phyloP scores from a whole-genome alignment of 2,329 filamentous ascomycete genomes.

The Fusarium falciforme region DNA sequence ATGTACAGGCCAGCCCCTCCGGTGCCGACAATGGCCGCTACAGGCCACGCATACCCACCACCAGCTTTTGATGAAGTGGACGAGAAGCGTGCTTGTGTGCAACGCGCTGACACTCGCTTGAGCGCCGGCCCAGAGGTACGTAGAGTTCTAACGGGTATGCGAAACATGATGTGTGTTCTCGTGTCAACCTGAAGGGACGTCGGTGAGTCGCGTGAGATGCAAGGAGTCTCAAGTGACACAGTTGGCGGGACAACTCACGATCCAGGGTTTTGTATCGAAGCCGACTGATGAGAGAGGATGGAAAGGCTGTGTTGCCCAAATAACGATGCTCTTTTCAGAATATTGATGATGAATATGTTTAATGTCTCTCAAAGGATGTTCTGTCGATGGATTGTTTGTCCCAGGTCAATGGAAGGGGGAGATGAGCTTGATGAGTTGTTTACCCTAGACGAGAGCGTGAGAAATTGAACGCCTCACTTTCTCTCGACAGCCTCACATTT shows the following conservation, averaged over 20 bases:
- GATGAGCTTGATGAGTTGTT: neutral
- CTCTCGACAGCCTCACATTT: neutral
- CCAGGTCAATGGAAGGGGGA: neutral
- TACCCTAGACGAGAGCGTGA: neutral
- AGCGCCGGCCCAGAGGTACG: neutral
- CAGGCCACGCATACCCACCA: conserved; percentile 11
- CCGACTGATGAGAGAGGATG: neutral
- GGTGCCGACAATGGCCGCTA: conserved; percentile 10
- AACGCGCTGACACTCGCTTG: conserved; percentile 1
- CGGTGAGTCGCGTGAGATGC: neutral
- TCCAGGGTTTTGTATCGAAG: neutral
- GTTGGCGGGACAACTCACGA: conserved; percentile 11
- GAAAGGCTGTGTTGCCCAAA: neutral
- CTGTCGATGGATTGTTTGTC: neutral
- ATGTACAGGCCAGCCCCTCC: conserved; percentile 25
- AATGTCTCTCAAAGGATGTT: neutral
- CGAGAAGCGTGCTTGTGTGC: conserved; percentile 17
- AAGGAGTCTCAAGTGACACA: neutral
- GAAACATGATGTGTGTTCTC: conserved; percentile 28
- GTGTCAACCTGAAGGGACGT: neutral
- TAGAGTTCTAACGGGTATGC: neutral
- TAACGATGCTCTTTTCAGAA: neutral
- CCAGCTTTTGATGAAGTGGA: conserved; percentile 12
- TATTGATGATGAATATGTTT: neutral
- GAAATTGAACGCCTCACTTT: neutral